A percentile compares a stretch with the other conserved stretches of the same genome.
Evolutionary conservation across 208 protist genomes (phyloP).

Genomic region (Leishmania aethiopica): DNA sequence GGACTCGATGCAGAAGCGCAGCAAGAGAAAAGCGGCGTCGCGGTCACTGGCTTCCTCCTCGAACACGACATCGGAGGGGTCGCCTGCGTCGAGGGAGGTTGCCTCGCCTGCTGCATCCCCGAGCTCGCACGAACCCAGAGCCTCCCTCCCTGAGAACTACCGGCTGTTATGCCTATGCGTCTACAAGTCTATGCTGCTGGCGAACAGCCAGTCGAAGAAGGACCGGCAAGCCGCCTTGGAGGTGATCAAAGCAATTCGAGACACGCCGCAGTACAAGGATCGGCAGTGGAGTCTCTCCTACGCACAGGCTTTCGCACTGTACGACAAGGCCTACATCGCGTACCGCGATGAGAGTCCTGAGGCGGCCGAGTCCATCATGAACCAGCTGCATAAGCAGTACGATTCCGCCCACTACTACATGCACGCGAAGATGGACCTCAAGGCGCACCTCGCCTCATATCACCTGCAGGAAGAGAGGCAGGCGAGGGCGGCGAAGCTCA

Average conservation of each 20-base stretch:
- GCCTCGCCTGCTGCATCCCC: background rate
- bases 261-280: slow-evolving; percentile 43
- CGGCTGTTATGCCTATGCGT: slow-evolving; percentile 31
- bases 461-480: slow-evolving; percentile 21
- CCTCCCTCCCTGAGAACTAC: slow-evolving; percentile 12
- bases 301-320: slow-evolving; percentile 39
- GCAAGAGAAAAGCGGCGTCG: background rate
- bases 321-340: slow-evolving; percentile 38
- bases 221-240: slow-evolving; percentile 8
- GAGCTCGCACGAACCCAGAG: background rate
- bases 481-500: background rate
- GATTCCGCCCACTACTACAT: slow-evolving; percentile 41
- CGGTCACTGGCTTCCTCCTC: background rate
- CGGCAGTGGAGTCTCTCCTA: slow-evolving; percentile 45
- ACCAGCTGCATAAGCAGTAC: slow-evolving; percentile 47
- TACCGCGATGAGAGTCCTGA: slow-evolving; percentile 31
- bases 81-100: background rate
- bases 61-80: background rate
- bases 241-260: slow-evolving; percentile 33
- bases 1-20: background rate
- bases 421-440: slow-evolving; percentile 37
- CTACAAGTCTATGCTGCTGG: slow-evolving; percentile 34
- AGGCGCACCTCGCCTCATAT: slow-evolving; percentile 40
- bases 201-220: slow-evolving; percentile 33
- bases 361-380: slow-evolving; percentile 21